Conservation (phyloP, 176 grass and related monocot genomes). For the Cymbopogon citratus region DNA sequence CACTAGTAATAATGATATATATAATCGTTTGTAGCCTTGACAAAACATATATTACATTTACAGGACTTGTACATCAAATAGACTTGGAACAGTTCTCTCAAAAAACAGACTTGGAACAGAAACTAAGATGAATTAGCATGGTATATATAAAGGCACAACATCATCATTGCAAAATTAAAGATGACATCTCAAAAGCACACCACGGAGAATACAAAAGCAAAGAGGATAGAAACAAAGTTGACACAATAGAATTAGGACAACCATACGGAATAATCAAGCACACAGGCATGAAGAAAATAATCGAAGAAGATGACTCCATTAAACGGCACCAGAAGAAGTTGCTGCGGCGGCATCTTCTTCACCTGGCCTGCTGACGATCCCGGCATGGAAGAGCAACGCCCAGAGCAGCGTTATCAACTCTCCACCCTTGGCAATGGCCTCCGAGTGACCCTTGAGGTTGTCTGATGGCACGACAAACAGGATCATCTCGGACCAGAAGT, state of each 20-base stretch:
- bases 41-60: too few species aligned
- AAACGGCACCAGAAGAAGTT: neutral
- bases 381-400: constrained; percentile 4
- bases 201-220: too few species aligned
- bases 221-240: neutral
- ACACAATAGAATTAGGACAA: neutral
- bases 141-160: too few species aligned
- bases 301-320: neutral
- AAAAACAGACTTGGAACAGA: too few species aligned
- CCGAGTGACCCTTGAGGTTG: neutral
- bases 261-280: neutral
- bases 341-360: too few species aligned
- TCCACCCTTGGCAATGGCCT: constrained; percentile 15
- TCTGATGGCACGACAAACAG: neutral
- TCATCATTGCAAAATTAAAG: too few species aligned
- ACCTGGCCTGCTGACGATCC: neutral
- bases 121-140: too few species aligned
- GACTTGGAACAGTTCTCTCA: too few species aligned
- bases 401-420: constrained; percentile 27
- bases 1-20: too few species aligned
- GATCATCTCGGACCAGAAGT: neutral
- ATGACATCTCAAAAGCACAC: too few species aligned
- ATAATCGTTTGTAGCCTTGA: too few species aligned
- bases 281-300: neutral
- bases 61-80: too few species aligned